Evolutionary conservation across 2,329 filamentous ascomycete species (phyloP).

Genomic region (Hypoxylon sp.): DNA sequence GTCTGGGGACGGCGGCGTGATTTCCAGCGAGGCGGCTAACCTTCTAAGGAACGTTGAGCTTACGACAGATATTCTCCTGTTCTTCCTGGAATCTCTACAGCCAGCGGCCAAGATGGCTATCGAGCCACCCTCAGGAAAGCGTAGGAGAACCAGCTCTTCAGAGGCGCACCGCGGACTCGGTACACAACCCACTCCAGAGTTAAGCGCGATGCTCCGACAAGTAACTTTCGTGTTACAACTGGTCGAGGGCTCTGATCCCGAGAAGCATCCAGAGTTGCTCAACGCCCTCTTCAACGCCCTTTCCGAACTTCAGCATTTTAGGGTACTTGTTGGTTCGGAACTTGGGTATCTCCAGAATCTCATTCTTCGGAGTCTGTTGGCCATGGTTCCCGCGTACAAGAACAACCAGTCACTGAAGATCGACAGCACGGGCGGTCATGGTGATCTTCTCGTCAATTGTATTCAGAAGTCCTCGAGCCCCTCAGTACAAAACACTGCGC

Average conservation of each 20-base stretch:
- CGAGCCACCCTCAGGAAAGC: constrained; percentile 79
- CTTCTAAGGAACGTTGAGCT: constrained; percentile 80
- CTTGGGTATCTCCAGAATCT: constrained; percentile 91
- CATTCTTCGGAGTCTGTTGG: constrained; percentile 82
- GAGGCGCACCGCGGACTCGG: constrained; percentile 72
- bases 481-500: constrained; percentile 91
- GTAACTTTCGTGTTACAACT: constrained; percentile 90
- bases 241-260: constrained; percentile 82
- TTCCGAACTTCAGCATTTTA: constrained; percentile 88
- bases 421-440: constrained; percentile 83
- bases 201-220: constrained; percentile 76
- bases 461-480: constrained; percentile 92
- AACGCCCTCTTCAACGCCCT: constrained; percentile 85
- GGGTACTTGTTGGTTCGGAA: constrained; percentile 83
- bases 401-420: constrained; percentile 71
- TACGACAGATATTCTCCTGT: constrained; percentile 76
- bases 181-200: constrained; percentile 72
- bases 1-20: constrained; percentile 55
- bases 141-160: constrained; percentile 81
- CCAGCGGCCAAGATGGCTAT: constrained; percentile 79
- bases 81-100: constrained; percentile 80
- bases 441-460: constrained; percentile 92
- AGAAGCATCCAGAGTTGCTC: constrained; percentile 80
- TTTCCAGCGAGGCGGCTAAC: constrained; percentile 74
- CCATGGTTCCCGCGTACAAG: constrained; percentile 85